Base-by-base conservation (phyloP, 441 rosid genomes). In the Raphanus hybrid region DNA sequence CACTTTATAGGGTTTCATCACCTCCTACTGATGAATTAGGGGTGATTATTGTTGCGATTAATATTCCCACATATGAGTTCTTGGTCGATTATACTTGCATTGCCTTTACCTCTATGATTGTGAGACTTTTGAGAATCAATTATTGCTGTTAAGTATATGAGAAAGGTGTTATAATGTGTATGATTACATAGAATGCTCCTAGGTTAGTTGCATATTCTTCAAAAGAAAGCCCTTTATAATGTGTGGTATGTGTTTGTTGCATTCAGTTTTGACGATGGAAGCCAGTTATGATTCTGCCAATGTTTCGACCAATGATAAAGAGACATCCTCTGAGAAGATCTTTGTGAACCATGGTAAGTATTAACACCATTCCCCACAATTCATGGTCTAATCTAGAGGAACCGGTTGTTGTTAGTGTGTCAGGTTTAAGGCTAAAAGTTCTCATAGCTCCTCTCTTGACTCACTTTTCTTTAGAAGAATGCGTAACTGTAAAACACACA, bases 341-440 rank as follows among this genome's bases (percentile, higher is more conserved):
- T 80, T 75, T 66, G 77, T 80, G 10, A 80, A 80, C 70, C 79
- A 75, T 60, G 80, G 80, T 80, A 60, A 71, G 59, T 50, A 52
- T 52, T 48, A 20, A 11, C 16, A 52, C 32, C 39, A 7, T 64
- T 77, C 54, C 15, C 70, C 75, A 10, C 75, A 10, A 1, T 62
- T 4, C 43, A 10, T 35, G 48, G 27, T 54, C 55, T 54, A 52
- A 34, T 15, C 16, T 59, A 41, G 8, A 20, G 35, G 52, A 68
- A 14, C 39, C 2, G 10, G 14, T 67, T 34, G 23, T 67, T 34
- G 0, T 37, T 37, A 37, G 39, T 35, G 39, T 35, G 12, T 70
- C 3, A 23, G 55, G 41, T 77, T 29, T 66, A 59, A 34, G 67
- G 8, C 15, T 48, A 27, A 34, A 3, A 45, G 64, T 35, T 35